Percentiles rank a stretch among this genome's conserved stretches.
phyloP scores from a whole-genome alignment of 352 stramenopile genomes.

The Pythium biforme region DNA sequence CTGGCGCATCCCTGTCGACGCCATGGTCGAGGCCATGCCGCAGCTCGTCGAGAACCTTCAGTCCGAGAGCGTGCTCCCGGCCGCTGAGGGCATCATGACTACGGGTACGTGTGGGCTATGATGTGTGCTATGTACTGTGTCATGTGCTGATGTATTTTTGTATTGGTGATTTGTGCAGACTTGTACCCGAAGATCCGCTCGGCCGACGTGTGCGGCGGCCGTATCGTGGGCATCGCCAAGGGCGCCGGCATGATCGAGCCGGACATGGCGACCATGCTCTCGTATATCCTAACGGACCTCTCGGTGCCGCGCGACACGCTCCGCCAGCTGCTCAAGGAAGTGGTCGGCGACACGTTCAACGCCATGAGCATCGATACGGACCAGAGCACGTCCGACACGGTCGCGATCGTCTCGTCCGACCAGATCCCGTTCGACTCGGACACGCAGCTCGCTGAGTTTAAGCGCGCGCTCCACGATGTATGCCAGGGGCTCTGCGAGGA shows the following conservation, averaged over 20 bases:
- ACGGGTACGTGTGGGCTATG: conserved; percentile 56
- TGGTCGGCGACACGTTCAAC: conserved; percentile 90
- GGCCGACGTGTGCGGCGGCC: conserved; percentile 74
- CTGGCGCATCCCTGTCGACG: conserved; percentile 95
- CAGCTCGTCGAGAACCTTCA: conserved; percentile 88
- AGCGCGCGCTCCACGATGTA: conserved; percentile 90
- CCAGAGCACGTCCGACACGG: conserved; percentile 97
- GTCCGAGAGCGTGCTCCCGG: conserved; percentile 90
- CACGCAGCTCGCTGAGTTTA: conserved; percentile 86
- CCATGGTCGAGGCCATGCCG: conserved; percentile 80
- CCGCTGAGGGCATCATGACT: conserved; percentile 97
- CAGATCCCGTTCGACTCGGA: conserved; percentile 86
- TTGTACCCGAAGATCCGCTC: conserved; percentile 91
- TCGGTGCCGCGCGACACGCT: conserved; percentile 82
- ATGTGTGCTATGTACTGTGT: too few relatives aligned
- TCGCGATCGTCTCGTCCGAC: conserved; percentile 94
- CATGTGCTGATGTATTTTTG: background rate
- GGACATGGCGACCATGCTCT: conserved; percentile 94
- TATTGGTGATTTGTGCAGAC: conserved; percentile 32
- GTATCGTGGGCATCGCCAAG: conserved; percentile 97
- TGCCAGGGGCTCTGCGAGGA: conserved; percentile 93
- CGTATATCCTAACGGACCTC: conserved; percentile 86
- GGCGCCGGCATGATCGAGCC: conserved; percentile 99
- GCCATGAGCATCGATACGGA: conserved; percentile 97
- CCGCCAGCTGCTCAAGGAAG: conserved; percentile 71